These are phyloP conservation scores for Rehmannia glutinosa DNA, from an alignment of 257 asterid species.

Conservation along the genomic window DNA sequence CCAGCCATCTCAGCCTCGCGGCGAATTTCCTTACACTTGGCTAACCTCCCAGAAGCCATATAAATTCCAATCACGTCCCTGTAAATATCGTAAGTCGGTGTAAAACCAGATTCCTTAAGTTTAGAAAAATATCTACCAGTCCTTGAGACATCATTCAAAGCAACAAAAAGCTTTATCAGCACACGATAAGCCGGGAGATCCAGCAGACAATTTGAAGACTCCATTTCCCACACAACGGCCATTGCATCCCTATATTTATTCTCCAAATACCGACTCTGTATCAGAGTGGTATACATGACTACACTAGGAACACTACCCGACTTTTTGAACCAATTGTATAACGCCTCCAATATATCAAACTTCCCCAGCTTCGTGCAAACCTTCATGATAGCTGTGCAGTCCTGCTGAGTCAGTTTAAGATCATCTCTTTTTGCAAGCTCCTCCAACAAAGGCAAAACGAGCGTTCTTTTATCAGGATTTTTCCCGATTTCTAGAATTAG, in stretches of 20 bases:
- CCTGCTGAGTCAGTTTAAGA: slow-evolving; percentile 50
- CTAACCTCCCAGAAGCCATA: slow-evolving; percentile 56
- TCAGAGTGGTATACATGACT: slow-evolving; percentile 75
- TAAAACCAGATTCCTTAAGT: slow-evolving; percentile 69
- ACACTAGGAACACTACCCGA: slow-evolving; percentile 49
- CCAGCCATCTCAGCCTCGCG: slow-evolving; percentile 84
- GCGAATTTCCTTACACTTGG: slow-evolving; percentile 60
- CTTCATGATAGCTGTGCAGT: slow-evolving; percentile 77
- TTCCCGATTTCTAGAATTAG: slow-evolving; percentile 61
- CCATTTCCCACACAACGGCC: slow-evolving; percentile 86
- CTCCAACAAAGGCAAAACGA: slow-evolving; percentile 47
- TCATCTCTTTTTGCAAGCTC: slow-evolving; percentile 82
- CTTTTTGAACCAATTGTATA: slow-evolving; percentile 63
- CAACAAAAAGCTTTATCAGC: slow-evolving; percentile 71
- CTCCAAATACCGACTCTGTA: slow-evolving; percentile 58
- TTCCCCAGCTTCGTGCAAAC: slow-evolving; percentile 50
- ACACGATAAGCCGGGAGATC: slow-evolving; percentile 87
- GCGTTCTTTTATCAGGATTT: slow-evolving; percentile 46
- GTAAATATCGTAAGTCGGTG: slow-evolving; percentile 62
- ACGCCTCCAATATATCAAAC: slow-evolving; percentile 63
- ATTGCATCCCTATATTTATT: slow-evolving; percentile 61
- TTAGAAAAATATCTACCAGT: slow-evolving; percentile 56
- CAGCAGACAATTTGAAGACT: slow-evolving; percentile 52
- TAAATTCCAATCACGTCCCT: slow-evolving; percentile 41
- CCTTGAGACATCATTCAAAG: slow-evolving; percentile 57